Percentiles rank a stretch among this genome's conserved stretches.
Conservation (phyloP, 177 flowering plant genomes). For the Telopea speciosissima region DNA sequence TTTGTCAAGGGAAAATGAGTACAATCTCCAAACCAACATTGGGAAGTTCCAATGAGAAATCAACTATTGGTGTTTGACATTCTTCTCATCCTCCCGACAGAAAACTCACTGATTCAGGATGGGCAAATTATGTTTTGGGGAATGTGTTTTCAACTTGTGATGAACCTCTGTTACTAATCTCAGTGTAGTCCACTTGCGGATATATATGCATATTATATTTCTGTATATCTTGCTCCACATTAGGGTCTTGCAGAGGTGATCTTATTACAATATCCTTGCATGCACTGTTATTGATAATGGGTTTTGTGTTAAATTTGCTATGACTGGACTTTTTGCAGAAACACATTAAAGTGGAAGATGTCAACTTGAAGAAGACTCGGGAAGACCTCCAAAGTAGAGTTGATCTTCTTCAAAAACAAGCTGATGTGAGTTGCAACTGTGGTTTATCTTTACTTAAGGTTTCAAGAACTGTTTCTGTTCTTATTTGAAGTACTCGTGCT, state of each 20-base stretch:
- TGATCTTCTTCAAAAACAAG: constrained; percentile 69
- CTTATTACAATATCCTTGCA: neutral
- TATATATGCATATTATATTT: too few species aligned
- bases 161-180: neutral
- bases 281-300: neutral
- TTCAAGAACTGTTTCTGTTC: neutral
- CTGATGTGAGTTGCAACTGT: constrained; percentile 52
- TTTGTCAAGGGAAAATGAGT: neutral
- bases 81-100: neutral
- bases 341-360: constrained; percentile 59
- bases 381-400: constrained; percentile 81
- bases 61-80: neutral
- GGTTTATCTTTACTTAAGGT: neutral
- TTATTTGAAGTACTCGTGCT: neutral
- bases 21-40: neutral
- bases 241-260: neutral
- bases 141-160: neutral
- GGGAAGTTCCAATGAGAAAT: too few species aligned
- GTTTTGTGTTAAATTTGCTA: neutral
- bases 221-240: too few species aligned
- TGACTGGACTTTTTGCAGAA: constrained; percentile 36
- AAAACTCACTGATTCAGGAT: neutral
- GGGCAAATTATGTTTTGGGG: neutral
- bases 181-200: neutral
- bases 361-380: constrained; percentile 51